A percentile compares a stretch with the other conserved stretches of the same genome.
Conservation (phyloP, 2,329 filamentous ascomycete genomes). For the Aspergillus felis region DNA sequence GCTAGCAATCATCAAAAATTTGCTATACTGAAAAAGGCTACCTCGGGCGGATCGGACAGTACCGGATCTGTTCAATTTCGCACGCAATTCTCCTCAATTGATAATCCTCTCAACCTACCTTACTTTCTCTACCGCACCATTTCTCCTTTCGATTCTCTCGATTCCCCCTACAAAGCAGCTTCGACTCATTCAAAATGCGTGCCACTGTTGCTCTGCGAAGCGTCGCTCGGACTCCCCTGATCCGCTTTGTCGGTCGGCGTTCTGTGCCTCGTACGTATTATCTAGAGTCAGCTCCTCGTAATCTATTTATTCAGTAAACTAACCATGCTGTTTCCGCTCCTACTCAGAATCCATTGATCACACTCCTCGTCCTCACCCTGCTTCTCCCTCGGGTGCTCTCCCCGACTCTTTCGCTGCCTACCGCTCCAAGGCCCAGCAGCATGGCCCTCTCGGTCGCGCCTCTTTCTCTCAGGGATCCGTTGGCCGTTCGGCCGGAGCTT, state of each 20-base stretch:
- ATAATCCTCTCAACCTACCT: conserved; percentile 6
- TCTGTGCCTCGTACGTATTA: conserved; percentile 40
- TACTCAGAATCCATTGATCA: conserved; percentile 45
- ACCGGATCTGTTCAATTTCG: conserved; percentile 26
- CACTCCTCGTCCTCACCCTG: conserved; percentile 57
- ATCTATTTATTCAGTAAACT: neutral
- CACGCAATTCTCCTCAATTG: conserved; percentile 5
- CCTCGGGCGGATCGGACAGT: conserved; percentile 27
- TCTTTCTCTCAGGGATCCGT: conserved; percentile 38
- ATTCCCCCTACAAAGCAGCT: conserved; percentile 4
- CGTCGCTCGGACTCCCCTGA: conserved; percentile 44
- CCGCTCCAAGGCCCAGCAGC: conserved; percentile 60
- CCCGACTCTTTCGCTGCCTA: conserved; percentile 61
- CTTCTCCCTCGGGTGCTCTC: conserved; percentile 51
- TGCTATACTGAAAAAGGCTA: conserved; percentile 5
- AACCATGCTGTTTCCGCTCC: conserved; percentile 9
- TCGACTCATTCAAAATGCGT: conserved; percentile 35
- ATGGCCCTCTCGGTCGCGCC: conserved; percentile 53
- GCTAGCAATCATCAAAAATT: neutral
- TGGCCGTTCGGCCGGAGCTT: conserved; percentile 62
- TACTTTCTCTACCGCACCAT: neutral
- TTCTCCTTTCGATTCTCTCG: conserved; percentile 7
- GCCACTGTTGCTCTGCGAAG: conserved; percentile 39
- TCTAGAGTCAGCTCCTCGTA: neutral
- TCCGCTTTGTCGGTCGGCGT: conserved; percentile 49